Evolutionary conservation across 2,329 filamentous ascomycete genomes (phyloP).

Genomic region (Pseudopithomyces maydicus): DNA sequence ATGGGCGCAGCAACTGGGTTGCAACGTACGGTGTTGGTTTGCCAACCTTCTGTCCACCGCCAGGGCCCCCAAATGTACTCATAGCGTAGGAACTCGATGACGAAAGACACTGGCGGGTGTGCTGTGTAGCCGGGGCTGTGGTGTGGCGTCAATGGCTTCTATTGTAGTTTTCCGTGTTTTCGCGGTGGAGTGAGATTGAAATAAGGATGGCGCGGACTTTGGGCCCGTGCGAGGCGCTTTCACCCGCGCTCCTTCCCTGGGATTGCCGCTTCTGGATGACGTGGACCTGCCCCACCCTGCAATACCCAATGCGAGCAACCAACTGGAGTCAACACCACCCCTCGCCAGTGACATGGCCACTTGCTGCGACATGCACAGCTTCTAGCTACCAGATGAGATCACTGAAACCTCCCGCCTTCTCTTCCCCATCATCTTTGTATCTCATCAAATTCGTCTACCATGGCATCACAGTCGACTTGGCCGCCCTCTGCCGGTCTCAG

Average conservation of each 20-base stretch:
- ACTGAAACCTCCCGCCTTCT: neutral
- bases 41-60: conserved; percentile 64
- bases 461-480: conserved; percentile 7
- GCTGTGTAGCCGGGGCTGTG: neutral
- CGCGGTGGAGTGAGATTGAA: conserved; percentile 31
- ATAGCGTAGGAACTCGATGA: conserved; percentile 43
- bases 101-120: neutral
- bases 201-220: conserved; percentile 24
- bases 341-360: no score
- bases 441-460: neutral
- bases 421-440: neutral
- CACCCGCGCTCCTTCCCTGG: conserved; percentile 2
- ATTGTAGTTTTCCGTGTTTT: conserved; percentile 1
- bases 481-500: conserved; percentile 15
- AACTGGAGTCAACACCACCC: no score
- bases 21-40: conserved; percentile 73
- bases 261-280: conserved; percentile 23
- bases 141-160: conserved; percentile 10
- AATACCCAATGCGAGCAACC: neutral
- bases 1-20: conserved; percentile 7
- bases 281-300: conserved; percentile 3
- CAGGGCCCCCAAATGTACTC: conserved; percentile 73
- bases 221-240: conserved; percentile 21
- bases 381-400: neutral
- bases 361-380: no score